Base-by-base conservation (phyloP, 352 stramenopile species). In the Globisporangium acanthophoron region DNA sequence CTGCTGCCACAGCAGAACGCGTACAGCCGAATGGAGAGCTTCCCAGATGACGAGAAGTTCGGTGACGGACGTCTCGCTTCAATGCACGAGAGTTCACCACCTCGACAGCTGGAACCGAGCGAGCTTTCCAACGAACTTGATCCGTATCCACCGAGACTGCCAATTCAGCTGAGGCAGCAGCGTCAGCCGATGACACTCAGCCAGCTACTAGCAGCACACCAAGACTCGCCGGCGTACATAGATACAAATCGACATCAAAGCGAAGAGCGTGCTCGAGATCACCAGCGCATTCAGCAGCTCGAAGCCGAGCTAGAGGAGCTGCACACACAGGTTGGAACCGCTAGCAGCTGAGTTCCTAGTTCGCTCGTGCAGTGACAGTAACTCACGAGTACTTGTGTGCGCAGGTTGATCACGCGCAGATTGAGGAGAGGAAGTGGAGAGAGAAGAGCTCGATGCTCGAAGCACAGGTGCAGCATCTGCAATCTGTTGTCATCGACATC, bases 391-490 rank as follows among this genome's bases (percentile, higher is more conserved):
- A 9, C 11, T 24, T 27, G 15, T 47, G 24, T 20, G 20, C 31
- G 35, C 35, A 66, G 64, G 46, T 64, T 16, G 62, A 52, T 27
- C 51, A 21, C 1, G 33, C 18, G 49, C 52, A 56, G 44, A 27
- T 53, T 3, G 65, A 76, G 15, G 41, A 63, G 31, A 58, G 39
- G 13, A 54, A 44, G 1, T 63, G 68, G 35, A 65, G 57, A 45
- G 68, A 74, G 13, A 68, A 69, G n/a, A 12, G 54, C 1, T 8
- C 49, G 0, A 24, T 52, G 6, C 44, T 76, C 6, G 67, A 76
- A 16, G 21, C 39, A 7, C 70, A 75, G 45, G 50, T 75, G 1
- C 29, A 59, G 9, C 62, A 39, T 0, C 41, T 83, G 4, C 61
- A 66, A 12, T 49, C 49, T 0, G 47, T 49, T 12, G 3, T 78